Conservation (phyloP, 257 asterid genomes). For the Anisodus acutangulus region DNA sequence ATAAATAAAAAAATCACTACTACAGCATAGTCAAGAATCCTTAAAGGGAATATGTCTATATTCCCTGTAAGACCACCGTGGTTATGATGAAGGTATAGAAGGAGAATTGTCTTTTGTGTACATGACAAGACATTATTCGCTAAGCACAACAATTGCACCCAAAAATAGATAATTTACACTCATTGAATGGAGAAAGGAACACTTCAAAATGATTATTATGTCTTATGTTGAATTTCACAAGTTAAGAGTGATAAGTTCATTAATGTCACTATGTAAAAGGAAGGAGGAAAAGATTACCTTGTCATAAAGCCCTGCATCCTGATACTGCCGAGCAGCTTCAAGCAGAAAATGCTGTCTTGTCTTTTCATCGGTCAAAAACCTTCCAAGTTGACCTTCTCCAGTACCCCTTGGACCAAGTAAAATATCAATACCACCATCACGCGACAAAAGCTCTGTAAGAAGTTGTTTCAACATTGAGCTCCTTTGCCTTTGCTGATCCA, state of each 20-base stretch:
- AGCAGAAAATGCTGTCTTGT: slow-evolving; percentile 74
- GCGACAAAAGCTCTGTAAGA: slow-evolving; percentile 73
- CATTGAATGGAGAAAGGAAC: slow-evolving; percentile 16
- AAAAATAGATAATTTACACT: not conserved
- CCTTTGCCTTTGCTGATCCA: slow-evolving; percentile 89
- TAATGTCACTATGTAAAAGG: slow-evolving; percentile 16
- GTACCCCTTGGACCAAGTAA: slow-evolving; percentile 86
- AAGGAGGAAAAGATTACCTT: slow-evolving; percentile 53
- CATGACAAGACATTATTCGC: not conserved
- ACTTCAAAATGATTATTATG: not conserved
- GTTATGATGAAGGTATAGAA: not conserved
- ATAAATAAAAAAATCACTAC: not conserved
- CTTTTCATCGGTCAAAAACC: slow-evolving; percentile 72
- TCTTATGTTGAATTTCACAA: not conserved
- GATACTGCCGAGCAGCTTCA: slow-evolving; percentile 88
- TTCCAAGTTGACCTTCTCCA: slow-evolving; percentile 89
- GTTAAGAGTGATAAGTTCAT: not conserved
- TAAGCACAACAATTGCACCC: not conserved
- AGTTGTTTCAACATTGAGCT: slow-evolving; percentile 83
- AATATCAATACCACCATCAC: slow-evolving; percentile 77
- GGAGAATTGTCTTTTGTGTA: not conserved
- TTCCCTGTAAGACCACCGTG: not conserved
- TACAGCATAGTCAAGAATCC: slow-evolving; percentile 1
- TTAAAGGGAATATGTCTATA: not conserved
- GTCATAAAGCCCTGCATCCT: slow-evolving; percentile 82